phyloP scores from a whole-genome alignment of 192 early-diverging fungal species.

The Linnemannia schmuckeri region DNA sequence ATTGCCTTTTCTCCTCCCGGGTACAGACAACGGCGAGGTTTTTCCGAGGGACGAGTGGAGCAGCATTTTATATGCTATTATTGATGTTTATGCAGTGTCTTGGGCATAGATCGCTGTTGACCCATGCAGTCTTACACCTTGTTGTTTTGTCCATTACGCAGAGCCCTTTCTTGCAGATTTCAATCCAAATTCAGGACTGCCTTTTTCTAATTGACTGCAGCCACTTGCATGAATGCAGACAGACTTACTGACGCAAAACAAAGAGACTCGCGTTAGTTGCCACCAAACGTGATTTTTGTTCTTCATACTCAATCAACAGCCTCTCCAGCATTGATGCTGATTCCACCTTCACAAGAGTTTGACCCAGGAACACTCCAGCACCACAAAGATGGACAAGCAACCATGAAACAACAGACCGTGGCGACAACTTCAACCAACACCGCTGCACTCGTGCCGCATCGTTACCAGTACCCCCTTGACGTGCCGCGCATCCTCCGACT shows the following conservation, averaged over 20 bases:
- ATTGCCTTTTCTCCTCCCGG: too few relatives aligned
- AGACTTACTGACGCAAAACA: background rate
- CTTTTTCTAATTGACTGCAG: too few relatives aligned
- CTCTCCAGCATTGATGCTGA: background rate
- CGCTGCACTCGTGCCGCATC: conserved; percentile 2
- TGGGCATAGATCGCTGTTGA: too few relatives aligned
- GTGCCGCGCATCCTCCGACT: conserved; percentile 33
- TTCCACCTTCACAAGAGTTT: background rate
- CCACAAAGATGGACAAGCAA: background rate
- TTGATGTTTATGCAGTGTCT: too few relatives aligned
- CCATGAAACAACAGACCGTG: background rate
- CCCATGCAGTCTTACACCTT: too few relatives aligned
- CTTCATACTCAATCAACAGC: background rate
- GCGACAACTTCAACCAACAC: background rate
- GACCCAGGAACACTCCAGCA: background rate
- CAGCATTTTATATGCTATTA: too few relatives aligned
- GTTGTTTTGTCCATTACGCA: too few relatives aligned
- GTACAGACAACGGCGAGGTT: too few relatives aligned
- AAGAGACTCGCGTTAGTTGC: background rate
- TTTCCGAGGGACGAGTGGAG: too few relatives aligned
- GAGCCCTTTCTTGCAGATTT: too few relatives aligned
- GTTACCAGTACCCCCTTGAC: conserved; percentile 37
- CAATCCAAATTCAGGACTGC: too few relatives aligned
- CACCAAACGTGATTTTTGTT: background rate
- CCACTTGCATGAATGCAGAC: too few relatives aligned